Evolutionary conservation across 768 basidiomycete species (phyloP), one percentile per base, ranked within the genome.

Genomic region (Amanita rubescens): DNA sequence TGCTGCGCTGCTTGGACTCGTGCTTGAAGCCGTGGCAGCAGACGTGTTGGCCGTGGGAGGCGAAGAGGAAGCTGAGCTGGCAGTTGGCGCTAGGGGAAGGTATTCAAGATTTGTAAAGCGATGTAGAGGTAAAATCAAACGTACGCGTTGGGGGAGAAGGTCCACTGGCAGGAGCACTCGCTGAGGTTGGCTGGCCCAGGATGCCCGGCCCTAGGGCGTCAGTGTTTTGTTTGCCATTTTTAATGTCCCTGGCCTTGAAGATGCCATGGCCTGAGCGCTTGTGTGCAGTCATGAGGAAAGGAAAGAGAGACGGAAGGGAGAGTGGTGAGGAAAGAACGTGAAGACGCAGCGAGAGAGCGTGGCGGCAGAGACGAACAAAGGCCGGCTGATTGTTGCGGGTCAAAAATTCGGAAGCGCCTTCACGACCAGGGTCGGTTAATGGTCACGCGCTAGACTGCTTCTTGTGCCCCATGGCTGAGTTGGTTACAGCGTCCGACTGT

Each of bases 401-500:
- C n/a, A 34, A 52, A 8, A 30, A 43, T 17, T 17, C 17, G 30
- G 20, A 51, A n/a, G n/a, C n/a, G 22, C 22, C 17, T 33, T 45
- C 25, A 33, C 15, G 30, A 33, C 12, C 12, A 17, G 4, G 8
- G 1, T 4, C 9, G 24, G 2, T 8, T 6, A 7, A 15, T 6
- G 3, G 24, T 44, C 43, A 44, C 7, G 6, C 8, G 15, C 17
- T 47, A 6, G n/a, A 32, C n/a, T n/a, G n/a, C n/a, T n/a, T n/a
- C n/a, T 14, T n/a, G 27, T 82, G 81, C 81, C 79, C 80, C 81
- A 77, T 82, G 81, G 80, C 80, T 81, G 76, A 82, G 81, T 81
- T 82, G 81, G 81, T 82, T 71, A 82, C 78, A 81, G 81, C 80
- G 80, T 82, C 80, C 80, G 80, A 82, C 80, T 81, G 81, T 83